Evolutionary conservation across 2,329 filamentous ascomycete species (phyloP).

Genomic region (Ascochyta lentis): DNA sequence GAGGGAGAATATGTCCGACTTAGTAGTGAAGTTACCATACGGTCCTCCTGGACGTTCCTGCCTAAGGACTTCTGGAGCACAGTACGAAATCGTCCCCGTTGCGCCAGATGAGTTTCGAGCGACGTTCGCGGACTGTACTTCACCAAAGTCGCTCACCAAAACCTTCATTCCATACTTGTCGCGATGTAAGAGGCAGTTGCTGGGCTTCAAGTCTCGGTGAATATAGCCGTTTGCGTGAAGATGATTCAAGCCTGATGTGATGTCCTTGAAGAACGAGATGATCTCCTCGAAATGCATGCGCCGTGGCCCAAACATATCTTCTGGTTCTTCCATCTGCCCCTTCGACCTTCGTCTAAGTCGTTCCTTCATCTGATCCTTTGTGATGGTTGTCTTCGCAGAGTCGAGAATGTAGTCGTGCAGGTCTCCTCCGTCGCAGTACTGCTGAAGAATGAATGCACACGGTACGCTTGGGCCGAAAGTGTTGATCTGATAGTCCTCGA

Average conservation of each 20-base stretch:
- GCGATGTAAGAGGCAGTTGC: constrained; percentile 88
- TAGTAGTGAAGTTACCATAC: constrained; percentile 93
- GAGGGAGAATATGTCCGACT: constrained; percentile 96
- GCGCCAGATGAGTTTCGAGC: constrained; percentile 88
- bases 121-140: constrained; percentile 85
- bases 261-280: constrained; percentile 94
- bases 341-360: constrained; percentile 82
- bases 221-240: constrained; percentile 92
- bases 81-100: constrained; percentile 97
- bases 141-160: constrained; percentile 96
- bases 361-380: constrained; percentile 87
- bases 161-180: constrained; percentile 76
- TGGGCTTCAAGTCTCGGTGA: constrained; percentile 93
- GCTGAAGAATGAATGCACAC: constrained; percentile 95
- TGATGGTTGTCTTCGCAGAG: constrained; percentile 64
- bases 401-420: constrained; percentile 86
- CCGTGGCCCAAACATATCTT: constrained; percentile 59
- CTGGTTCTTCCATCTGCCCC: constrained; percentile 71
- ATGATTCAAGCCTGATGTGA: constrained; percentile 89
- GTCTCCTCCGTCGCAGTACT: constrained; percentile 95
- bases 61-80: constrained; percentile 88
- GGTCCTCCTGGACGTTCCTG: constrained; percentile 68
- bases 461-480: constrained; percentile 89
- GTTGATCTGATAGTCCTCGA: constrained; percentile 84
- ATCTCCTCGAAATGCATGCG: constrained; percentile 85